Conservation (phyloP, 208 protist species). For the Trypanosoma vivax region DNA sequence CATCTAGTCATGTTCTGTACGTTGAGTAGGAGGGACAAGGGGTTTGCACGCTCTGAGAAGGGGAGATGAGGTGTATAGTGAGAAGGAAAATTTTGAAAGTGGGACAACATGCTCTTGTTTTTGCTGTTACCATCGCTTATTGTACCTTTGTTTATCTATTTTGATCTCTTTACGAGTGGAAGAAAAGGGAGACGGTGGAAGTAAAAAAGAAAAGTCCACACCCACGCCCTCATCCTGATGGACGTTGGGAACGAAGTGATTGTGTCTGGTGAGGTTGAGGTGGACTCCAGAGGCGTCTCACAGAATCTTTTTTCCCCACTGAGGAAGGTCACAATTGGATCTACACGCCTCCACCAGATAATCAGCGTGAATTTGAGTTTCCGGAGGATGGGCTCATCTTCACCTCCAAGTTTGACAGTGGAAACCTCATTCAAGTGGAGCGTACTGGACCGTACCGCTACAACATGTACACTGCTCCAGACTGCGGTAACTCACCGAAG, state of each 20-base stretch:
- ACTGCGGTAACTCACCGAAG: slow-evolving; percentile 74
- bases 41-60: too few relatives aligned
- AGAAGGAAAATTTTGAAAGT: too few relatives aligned
- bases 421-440: slow-evolving; percentile 88
- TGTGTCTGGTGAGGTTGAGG: too few relatives aligned
- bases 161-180: neutral
- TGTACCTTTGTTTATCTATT: too few relatives aligned
- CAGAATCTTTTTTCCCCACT: too few relatives aligned
- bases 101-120: too few relatives aligned
- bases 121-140: too few relatives aligned
- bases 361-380: slow-evolving; percentile 85
- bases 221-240: too few relatives aligned
- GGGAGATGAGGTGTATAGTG: too few relatives aligned
- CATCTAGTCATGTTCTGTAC: neutral
- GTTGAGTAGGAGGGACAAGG: neutral
- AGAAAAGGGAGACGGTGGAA: neutral
- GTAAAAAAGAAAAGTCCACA: neutral
- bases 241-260: too few relatives aligned
- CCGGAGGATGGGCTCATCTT: slow-evolving; percentile 81
- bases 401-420: slow-evolving; percentile 86
- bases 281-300: too few relatives aligned
- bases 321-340: slow-evolving; percentile 25
- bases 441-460: slow-evolving; percentile 55
- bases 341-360: slow-evolving; percentile 68
- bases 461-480: slow-evolving; percentile 67